phyloP scores from a whole-genome alignment of 768 basidiomycete species.

The Amanita rubescens region DNA sequence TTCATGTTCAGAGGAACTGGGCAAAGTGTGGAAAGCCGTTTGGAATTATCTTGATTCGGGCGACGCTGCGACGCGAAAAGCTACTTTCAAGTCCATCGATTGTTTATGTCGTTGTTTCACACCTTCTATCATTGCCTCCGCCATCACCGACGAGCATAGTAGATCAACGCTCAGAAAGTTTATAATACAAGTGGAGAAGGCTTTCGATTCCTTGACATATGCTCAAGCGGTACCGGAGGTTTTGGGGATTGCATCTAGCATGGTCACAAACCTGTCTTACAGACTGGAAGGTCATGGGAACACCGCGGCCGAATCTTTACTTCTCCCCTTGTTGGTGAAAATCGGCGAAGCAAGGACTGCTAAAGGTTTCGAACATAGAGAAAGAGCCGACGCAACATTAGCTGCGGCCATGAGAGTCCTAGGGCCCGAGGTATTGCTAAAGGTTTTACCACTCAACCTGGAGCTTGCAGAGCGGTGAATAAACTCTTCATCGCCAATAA shows the following conservation, averaged over 20 bases:
- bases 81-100: constrained; percentile 56
- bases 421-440: constrained; percentile 76
- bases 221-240: constrained; percentile 75
- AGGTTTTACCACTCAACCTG: constrained; percentile 76
- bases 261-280: constrained; percentile 56
- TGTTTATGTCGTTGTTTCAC: constrained; percentile 67
- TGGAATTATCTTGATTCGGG: constrained; percentile 76
- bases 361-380: constrained; percentile 87
- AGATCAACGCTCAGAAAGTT: constrained; percentile 56
- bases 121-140: constrained; percentile 46
- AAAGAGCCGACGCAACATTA: constrained; percentile 73
- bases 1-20: constrained; percentile 46
- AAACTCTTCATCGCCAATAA: neutral
- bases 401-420: constrained; percentile 77
- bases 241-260: constrained; percentile 61
- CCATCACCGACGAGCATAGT: constrained; percentile 39
- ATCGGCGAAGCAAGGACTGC: constrained; percentile 69
- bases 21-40: constrained; percentile 62
- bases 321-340: constrained; percentile 61
- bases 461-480: constrained; percentile 73
- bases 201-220: constrained; percentile 66
- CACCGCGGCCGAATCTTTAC: constrained; percentile 61
- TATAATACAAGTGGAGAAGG: constrained; percentile 54
- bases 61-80: constrained; percentile 51
- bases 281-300: constrained; percentile 29